These are phyloP conservation scores for Escovopsis sp. DNA, from an alignment of 2,329 filamentous ascomycete species.

Conservation along the genomic window DNA sequence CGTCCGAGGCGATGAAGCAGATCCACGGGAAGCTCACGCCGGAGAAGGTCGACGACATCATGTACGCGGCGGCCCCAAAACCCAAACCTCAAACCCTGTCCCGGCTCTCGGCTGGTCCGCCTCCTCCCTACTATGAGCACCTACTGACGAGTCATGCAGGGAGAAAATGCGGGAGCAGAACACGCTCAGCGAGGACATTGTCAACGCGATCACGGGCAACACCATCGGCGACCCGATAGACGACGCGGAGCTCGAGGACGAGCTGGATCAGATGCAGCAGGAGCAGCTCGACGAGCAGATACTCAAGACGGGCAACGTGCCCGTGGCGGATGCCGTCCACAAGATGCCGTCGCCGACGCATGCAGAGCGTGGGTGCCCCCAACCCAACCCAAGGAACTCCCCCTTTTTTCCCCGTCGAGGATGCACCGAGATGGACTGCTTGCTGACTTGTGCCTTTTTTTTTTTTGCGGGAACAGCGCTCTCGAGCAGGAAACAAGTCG, in stretches of 20 bases:
- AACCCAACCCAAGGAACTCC: too few species aligned
- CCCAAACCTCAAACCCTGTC: too few species aligned
- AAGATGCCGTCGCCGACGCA: slow-evolving; percentile 61
- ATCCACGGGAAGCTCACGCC: slow-evolving; percentile 86
- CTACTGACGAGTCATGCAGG: slow-evolving; percentile 32
- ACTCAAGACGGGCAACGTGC: slow-evolving; percentile 74
- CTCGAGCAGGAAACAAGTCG: slow-evolving; percentile 24
- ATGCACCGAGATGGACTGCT: too few species aligned
- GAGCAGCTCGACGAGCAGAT: slow-evolving; percentile 88
- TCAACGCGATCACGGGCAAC: slow-evolving; percentile 64
- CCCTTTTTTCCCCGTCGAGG: too few species aligned
- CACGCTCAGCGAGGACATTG: slow-evolving; percentile 84
- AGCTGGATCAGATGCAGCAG: slow-evolving; percentile 78
- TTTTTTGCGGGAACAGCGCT: slow-evolving; percentile 12
- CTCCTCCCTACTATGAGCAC: too few species aligned
- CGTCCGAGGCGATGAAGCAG: slow-evolving; percentile 76
- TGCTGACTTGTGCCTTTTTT: too few species aligned
- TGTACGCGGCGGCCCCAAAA: slow-evolving; percentile 49
- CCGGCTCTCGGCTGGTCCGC: too few species aligned
- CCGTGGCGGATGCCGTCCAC: slow-evolving; percentile 63
- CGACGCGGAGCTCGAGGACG: slow-evolving; percentile 72
- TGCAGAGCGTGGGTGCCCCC: slow-evolving; percentile 66
- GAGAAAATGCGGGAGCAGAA: slow-evolving; percentile 86
- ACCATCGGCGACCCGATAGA: slow-evolving; percentile 57
- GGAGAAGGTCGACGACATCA: slow-evolving; percentile 87